Evolutionary conservation across 208 protist species (phyloP), one percentile per base, ranked within the genome.

Genomic region (Zelonia costaricensis): DNA sequence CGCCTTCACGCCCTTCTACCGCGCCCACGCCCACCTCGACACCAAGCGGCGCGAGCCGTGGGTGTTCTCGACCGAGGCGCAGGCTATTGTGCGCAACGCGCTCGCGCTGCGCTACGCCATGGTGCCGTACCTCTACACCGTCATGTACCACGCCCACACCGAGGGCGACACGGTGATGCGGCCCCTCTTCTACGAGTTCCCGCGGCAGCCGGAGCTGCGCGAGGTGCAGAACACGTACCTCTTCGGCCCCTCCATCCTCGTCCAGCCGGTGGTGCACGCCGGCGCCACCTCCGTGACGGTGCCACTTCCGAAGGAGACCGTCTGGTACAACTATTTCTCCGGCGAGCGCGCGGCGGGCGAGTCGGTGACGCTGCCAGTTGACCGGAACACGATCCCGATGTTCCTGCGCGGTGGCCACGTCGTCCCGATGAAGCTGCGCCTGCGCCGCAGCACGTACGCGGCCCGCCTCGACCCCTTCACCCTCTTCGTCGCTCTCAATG

Each of bases 21-120:
- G 99, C 31, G 93, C 79, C 12, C 98, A 99, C 76, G 85, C 96
- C 7, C 94, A 99, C 69, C 72, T 98, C 27, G 96, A 99, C 31
- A 98, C 98, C 8, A 91, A 95, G 64, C 93, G 98, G 28, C 90
- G 98, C 53, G 99, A 99, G 83, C 98, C 98, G 27, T 99, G 97
- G 94, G 84, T 94, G n/a, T 99, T 99, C 70, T 92, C 82, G 12
- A 22, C 55, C 7, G 73, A 80, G 12, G 74, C 78, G 56, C 88
- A 80, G 10, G 20, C 79, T 5, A 63, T 84, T 42, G 73, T 97
- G 20, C 84, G 91, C 44, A 80, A 68, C 30, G 85, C 89, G 0
- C 76, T 95, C 40, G 83, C 86, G 5, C 71, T 89, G 52, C 82
- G 97, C 59, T 99, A 99, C 70, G 67, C 71, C 39, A 83, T 99